These are phyloP conservation scores for Botrytis galanthina DNA, from an alignment of 2,329 filamentous ascomycete genomes.

Conservation along the genomic window DNA sequence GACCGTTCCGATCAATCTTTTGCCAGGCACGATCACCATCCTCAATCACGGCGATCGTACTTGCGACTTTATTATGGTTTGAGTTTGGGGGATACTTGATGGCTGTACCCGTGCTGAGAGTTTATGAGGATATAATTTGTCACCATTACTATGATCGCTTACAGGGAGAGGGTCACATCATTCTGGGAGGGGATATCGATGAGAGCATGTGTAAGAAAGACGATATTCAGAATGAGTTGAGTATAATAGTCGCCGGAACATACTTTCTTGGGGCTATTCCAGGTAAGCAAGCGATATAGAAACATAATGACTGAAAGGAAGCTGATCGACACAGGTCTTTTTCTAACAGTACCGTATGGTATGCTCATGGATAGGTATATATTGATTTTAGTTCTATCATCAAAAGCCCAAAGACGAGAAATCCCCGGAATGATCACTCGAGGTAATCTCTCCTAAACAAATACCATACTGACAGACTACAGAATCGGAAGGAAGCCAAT, in stretches of 20 bases:
- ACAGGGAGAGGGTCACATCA: conserved; percentile 30
- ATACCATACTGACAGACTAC: conserved; percentile 16
- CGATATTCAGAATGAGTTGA: conserved; percentile 41
- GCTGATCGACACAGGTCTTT: conserved; percentile 27
- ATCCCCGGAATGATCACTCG: background rate
- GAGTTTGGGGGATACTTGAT: conserved; percentile 36
- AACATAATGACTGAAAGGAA: background rate
- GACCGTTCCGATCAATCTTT: background rate
- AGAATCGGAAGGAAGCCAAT: conserved; percentile 41
- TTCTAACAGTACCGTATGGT: conserved; percentile 42
- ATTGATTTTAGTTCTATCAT: background rate
- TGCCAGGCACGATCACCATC: conserved; percentile 29
- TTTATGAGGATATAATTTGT: conserved; percentile 44
- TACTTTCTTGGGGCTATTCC: conserved; percentile 37
- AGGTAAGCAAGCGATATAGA: conserved; percentile 26
- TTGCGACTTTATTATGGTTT: conserved; percentile 37
- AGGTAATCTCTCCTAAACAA: no score
- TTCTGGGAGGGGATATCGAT: conserved; percentile 35
- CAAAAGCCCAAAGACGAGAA: background rate
- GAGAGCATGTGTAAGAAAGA: conserved; percentile 42
- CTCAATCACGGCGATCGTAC: conserved; percentile 39
- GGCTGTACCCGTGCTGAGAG: conserved; percentile 39
- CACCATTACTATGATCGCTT: conserved; percentile 39
- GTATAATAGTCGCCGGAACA: conserved; percentile 39
- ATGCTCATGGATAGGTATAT: conserved; percentile 41